Evolutionary conservation across 2,329 filamentous ascomycete species (phyloP), one percentile per base, ranked within the genome.

Genomic region (Colletotrichum sp.): DNA sequence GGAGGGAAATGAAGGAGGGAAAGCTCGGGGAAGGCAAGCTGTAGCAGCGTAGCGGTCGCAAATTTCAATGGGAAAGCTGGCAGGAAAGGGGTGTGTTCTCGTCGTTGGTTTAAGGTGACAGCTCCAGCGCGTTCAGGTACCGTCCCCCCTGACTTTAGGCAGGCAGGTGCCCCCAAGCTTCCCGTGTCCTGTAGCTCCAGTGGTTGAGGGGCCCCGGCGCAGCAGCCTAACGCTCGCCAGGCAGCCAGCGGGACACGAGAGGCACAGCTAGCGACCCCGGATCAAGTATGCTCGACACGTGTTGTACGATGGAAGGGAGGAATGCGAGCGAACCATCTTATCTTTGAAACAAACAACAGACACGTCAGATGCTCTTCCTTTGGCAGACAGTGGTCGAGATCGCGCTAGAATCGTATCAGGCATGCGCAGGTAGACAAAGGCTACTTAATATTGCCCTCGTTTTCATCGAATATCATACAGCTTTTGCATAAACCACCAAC

Each of bases 1-100:
- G 16, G 34, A 43, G n/a, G 22, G 22, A 48, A 25, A 75, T 71
- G 70, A 76, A 70, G 56, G 66, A 77, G n/a, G 10, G 55, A 28
- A 66, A 52, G 58, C n/a, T 61, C n/a, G 58, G 58, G 28, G 25
- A 30, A 60, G 27, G 15, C 43, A 22, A 48, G 56, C 18, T 60
- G 18, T 27, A 15, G 55, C 43, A 48, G 18, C n/a, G 43, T 48
- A 43, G n/a, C 25, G 56, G 30, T 71, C 43, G 32, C 32, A 48
- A 55, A 39, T 55, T 48, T n/a, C 25, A 25, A 52, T n/a, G 30
- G 30, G 25, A 48, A 48, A 48, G 43, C n/a, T 60, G 36, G 18
- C 16, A 32, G 22, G 66, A 55, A 22, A 32, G 30, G 25, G 64
- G 55, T 13, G 16, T 27, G 25, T 8, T 27, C 25, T n/a, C 32